Evolutionary conservation across 2,329 filamentous ascomycete genomes (phyloP).

Genomic region (Colletotrichum gloeosporioides): DNA sequence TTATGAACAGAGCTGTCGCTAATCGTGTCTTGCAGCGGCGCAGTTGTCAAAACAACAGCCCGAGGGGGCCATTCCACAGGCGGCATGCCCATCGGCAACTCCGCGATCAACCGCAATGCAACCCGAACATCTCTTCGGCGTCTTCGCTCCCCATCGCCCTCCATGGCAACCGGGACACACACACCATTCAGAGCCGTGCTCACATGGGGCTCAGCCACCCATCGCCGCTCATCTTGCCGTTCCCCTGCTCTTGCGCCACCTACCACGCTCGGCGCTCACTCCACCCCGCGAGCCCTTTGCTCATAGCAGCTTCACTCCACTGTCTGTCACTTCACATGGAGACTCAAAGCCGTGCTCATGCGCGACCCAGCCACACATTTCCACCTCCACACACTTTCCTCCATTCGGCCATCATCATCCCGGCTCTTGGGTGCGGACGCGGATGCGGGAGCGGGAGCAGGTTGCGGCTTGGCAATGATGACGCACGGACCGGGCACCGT

Average conservation of each 20-base stretch:
- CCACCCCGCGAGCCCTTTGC: not conserved
- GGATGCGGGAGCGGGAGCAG: not conserved
- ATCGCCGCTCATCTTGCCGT: not conserved
- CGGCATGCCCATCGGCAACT: not conserved
- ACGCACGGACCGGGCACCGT: not conserved
- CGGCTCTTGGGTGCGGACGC: not conserved
- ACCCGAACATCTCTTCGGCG: not conserved
- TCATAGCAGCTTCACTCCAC: not conserved
- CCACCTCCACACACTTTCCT: not conserved
- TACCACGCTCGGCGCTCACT: not conserved
- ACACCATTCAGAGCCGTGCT: not conserved
- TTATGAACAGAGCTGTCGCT: not conserved
- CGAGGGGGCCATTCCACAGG: not conserved
- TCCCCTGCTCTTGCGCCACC: not conserved
- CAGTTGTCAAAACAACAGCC: not conserved
- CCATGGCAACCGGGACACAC: not conserved
- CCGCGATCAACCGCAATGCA: not conserved
- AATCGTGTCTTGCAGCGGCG: not conserved
- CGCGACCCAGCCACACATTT: not conserved
- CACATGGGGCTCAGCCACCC: not conserved
- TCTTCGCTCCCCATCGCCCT: not conserved
- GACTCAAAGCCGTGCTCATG: not conserved
- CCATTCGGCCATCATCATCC: not conserved
- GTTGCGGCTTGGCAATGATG: not conserved
- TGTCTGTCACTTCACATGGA: not conserved